These are phyloP conservation scores for Allantophomopsis lycopodina DNA, from an alignment of 2,329 filamentous ascomycete genomes.

Conservation along the genomic window DNA sequence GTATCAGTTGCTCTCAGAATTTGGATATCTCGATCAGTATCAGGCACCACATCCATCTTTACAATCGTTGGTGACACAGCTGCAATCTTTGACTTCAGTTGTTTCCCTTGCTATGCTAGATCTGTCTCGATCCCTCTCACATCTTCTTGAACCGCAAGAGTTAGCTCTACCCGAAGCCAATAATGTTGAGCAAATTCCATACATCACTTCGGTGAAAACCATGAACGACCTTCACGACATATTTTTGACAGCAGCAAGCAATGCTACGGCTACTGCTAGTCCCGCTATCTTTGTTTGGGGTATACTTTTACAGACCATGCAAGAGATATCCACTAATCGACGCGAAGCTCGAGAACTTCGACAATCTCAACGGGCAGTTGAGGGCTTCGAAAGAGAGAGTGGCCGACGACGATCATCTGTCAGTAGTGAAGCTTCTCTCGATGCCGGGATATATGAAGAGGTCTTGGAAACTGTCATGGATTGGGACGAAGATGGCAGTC, in stretches of 20 bases:
- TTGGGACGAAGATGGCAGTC: conserved; percentile 21
- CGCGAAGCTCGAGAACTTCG: conserved; percentile 35
- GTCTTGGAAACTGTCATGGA: conserved; percentile 27
- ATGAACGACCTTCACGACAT: conserved; percentile 61
- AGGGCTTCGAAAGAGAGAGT: conserved; percentile 10
- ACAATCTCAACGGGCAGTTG: conserved; percentile 24
- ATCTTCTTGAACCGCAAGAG: conserved; percentile 25
- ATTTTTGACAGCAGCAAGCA: conserved; percentile 45
- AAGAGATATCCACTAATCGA: conserved; percentile 25
- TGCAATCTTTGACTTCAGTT: conserved; percentile 57
- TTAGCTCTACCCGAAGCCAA: conserved; percentile 14
- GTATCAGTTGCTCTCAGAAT: conserved; percentile 60
- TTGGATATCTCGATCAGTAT: conserved; percentile 56
- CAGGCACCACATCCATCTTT: conserved; percentile 20
- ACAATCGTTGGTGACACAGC: conserved; percentile 34
- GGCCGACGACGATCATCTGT: conserved; percentile 11
- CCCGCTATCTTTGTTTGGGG: conserved; percentile 75
- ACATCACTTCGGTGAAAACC: conserved; percentile 55
- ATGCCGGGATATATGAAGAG: conserved; percentile 25
- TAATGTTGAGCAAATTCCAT: conserved; percentile 34
- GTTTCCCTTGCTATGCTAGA: conserved; percentile 57
- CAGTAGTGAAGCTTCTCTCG: conserved; percentile 4
- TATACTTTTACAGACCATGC: conserved; percentile 58
- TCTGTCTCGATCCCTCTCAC: conserved; percentile 3
- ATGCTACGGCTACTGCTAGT: conserved; percentile 46